A percentile compares a stretch with the other conserved stretches of the same genome.
Conservation (phyloP, 768 basidiomycete genomes). For the Rhodotorula graminis region DNA sequence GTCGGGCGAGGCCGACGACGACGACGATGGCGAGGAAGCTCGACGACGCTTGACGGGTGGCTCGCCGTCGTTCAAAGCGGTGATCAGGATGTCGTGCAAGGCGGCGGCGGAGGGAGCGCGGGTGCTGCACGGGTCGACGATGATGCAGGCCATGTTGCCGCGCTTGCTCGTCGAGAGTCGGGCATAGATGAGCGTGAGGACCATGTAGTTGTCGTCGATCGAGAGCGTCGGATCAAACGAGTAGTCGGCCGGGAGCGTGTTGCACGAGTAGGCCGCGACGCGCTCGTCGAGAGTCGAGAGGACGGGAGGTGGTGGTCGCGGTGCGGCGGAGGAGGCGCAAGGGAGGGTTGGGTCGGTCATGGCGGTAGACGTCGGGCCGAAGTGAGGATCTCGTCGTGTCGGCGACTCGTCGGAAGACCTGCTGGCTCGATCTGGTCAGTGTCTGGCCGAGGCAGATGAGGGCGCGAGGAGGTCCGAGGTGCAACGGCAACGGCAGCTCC, state of each 20-base stretch:
- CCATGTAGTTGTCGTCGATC: conserved; percentile 31
- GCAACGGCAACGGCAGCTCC: too few relatives aligned
- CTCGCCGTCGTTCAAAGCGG: background rate
- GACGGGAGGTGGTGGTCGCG: background rate
- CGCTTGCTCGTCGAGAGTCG: conserved; percentile 28
- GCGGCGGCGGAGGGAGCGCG: too few relatives aligned
- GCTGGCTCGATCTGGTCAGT: too few relatives aligned
- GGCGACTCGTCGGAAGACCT: too few relatives aligned
- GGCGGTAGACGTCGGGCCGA: background rate
- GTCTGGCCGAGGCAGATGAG: too few relatives aligned
- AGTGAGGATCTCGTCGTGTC: too few relatives aligned
- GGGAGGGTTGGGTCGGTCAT: background rate
- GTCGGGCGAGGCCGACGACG: background rate
- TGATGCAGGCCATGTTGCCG: conserved; percentile 35
- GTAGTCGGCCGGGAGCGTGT: conserved; percentile 24
- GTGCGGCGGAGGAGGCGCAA: background rate
- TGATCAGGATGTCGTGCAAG: too few relatives aligned
- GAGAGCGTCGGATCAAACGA: conserved; percentile 16
- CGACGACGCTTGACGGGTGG: conserved; percentile 7
- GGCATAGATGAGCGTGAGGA: conserved; percentile 27
- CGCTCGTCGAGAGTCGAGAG: background rate
- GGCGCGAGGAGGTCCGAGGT: too few relatives aligned
- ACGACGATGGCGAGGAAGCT: background rate
- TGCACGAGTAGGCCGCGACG: conserved; percentile 9
- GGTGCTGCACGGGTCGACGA: conserved; percentile 34